Percentiles rank a stretch among this genome's conserved stretches.
These are phyloP conservation scores for Neurospora sp. DNA, from an alignment of 495 filamentous ascomycete species.

Conservation along the genomic window DNA sequence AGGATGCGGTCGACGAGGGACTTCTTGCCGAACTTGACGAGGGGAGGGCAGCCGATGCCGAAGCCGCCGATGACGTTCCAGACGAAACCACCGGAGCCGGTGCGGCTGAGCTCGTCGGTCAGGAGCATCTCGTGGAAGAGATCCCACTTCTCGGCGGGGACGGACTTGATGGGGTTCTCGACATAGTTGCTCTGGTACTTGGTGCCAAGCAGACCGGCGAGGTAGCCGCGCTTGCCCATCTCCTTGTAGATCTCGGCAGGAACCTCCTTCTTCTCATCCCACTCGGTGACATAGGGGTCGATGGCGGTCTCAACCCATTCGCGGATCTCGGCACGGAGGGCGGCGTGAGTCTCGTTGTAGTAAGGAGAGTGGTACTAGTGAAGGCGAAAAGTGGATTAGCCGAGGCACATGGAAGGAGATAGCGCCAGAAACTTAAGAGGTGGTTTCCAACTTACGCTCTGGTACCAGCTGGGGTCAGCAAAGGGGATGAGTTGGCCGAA, in stretches of 20 bases:
- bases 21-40: conserved; percentile 90
- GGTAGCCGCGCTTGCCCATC: conserved; percentile 86
- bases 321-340: conserved; percentile 79
- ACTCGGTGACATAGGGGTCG: conserved; percentile 86
- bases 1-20: conserved; percentile 62
- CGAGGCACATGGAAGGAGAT: not conserved
- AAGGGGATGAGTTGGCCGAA: conserved; percentile 85
- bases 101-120: conserved; percentile 85
- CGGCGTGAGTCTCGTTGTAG: conserved; percentile 86
- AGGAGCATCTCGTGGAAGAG: conserved; percentile 93
- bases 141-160: conserved; percentile 87
- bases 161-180: conserved; percentile 58
- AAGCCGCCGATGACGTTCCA: conserved; percentile 96
- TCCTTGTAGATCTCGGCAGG: conserved; percentile 84
- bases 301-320: conserved; percentile 85
- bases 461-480: conserved; percentile 91
- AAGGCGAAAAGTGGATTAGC: not conserved
- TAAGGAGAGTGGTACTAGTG: conserved; percentile 89
- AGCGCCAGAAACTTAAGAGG: not conserved
- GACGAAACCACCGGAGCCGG: conserved; percentile 87
- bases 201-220: conserved; percentile 78
- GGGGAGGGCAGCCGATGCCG: conserved; percentile 83
- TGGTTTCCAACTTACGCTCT: conserved; percentile 55
- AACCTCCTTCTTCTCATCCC: conserved; percentile 90
- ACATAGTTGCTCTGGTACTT: conserved; percentile 69